These are phyloP conservation scores for Mrakia gelida DNA, from an alignment of 768 basidiomycete genomes.

Conservation along the genomic window DNA sequence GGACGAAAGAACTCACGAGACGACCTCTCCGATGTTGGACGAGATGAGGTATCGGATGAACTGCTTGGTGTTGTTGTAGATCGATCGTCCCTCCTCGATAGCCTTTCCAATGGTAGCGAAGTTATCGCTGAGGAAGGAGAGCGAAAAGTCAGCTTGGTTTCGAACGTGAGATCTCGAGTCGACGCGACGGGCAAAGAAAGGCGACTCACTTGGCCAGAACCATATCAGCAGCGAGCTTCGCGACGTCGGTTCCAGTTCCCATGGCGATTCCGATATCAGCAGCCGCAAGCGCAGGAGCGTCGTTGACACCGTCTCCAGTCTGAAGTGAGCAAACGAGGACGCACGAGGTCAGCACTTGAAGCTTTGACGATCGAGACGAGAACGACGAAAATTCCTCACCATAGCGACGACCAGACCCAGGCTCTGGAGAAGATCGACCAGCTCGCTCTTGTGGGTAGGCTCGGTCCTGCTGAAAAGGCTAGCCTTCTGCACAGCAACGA, in stretches of 20 bases:
- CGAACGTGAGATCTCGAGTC: too few relatives aligned
- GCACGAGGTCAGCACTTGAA: background rate
- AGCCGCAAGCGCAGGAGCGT: constrained; percentile 92
- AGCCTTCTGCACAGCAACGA: constrained; percentile 78
- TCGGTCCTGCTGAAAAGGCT: constrained; percentile 90
- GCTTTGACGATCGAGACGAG: background rate
- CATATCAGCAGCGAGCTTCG: constrained; percentile 97
- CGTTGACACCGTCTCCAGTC: constrained; percentile 98
- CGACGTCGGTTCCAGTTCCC: constrained; percentile 98
- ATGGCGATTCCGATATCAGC: constrained; percentile 98
- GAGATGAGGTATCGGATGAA: constrained; percentile 98
- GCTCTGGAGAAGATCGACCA: constrained; percentile 89
- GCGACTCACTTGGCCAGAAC: constrained; percentile 50
- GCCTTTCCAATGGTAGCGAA: constrained; percentile 95
- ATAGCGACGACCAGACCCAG: constrained; percentile 93
- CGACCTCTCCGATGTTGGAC: constrained; percentile 95
- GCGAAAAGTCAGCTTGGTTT: background rate
- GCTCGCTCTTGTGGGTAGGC: constrained; percentile 87
- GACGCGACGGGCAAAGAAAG: background rate
- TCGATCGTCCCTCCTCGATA: constrained; percentile 93
- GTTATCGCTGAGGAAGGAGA: constrained; percentile 71
- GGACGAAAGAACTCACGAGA: constrained; percentile 45
- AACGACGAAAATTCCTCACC: constrained; percentile 50
- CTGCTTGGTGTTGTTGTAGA: constrained; percentile 99
- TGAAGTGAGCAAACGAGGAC: constrained; percentile 39